Evolutionary conservation across 805 yeast genomes (phyloP).

Genomic region (Nakazawaea ishiwadae): DNA sequence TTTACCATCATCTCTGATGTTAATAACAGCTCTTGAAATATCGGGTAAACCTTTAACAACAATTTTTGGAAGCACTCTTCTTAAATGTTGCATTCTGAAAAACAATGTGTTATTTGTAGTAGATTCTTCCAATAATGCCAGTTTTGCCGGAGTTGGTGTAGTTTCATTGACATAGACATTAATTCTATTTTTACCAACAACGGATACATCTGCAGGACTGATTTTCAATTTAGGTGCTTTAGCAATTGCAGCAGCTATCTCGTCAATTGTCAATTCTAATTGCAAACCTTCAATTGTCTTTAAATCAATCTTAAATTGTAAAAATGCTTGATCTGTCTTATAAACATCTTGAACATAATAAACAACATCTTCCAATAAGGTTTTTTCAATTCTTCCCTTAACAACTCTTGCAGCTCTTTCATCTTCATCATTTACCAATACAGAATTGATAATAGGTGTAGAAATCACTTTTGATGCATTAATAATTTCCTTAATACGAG

Average conservation of each 20-base stretch:
- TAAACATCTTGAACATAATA: slow-evolving; percentile 92
- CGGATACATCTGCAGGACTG: slow-evolving; percentile 61
- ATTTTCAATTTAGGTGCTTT: slow-evolving; percentile 89
- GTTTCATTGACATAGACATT: slow-evolving; percentile 57
- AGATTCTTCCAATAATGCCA: slow-evolving; percentile 20
- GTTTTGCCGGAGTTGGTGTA: slow-evolving; percentile 27
- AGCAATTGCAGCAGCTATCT: slow-evolving; percentile 77
- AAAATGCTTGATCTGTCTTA: slow-evolving; percentile 67
- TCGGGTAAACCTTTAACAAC: slow-evolving; percentile 92
- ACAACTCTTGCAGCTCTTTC: slow-evolving; percentile 98
- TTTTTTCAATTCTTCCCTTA: slow-evolving; percentile 95
- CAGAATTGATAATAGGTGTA: slow-evolving; percentile 95
- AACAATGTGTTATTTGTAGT: slow-evolving; percentile 53
- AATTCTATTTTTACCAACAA: slow-evolving; percentile 60
- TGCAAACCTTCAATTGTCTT: slow-evolving; percentile 85
- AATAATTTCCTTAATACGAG: slow-evolving; percentile 97
- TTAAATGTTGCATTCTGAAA: slow-evolving; percentile 84
- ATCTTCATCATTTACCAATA: slow-evolving; percentile 85
- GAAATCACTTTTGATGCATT: slow-evolving; percentile 94
- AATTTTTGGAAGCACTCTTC: slow-evolving; percentile 78
- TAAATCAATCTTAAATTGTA: slow-evolving; percentile 78
- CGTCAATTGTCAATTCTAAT: slow-evolving; percentile 80
- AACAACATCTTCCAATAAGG: slow-evolving; percentile 80
- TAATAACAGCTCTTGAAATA: slow-evolving; percentile 93
- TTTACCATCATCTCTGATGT: slow-evolving; percentile 78